These are phyloP conservation scores for Didymella sp. DNA, from an alignment of 2,329 filamentous ascomycete species.

Conservation along the genomic window DNA sequence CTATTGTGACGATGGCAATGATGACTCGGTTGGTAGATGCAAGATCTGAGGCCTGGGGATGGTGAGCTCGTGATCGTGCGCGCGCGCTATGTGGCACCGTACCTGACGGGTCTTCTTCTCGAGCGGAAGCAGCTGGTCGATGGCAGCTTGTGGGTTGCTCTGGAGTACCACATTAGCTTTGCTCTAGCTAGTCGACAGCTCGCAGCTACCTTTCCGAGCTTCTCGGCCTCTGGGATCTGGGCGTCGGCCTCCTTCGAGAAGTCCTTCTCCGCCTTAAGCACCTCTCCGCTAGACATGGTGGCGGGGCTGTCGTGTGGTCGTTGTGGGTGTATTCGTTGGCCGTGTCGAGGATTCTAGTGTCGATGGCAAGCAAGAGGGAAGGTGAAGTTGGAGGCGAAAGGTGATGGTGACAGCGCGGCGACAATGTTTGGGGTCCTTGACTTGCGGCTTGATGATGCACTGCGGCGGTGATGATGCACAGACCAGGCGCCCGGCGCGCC, in stretches of 20 bases:
- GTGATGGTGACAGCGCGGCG: constrained; percentile 17
- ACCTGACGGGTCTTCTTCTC: constrained; percentile 99
- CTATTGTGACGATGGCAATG: constrained; percentile 88
- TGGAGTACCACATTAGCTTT: constrained; percentile 45
- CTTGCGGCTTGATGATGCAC: constrained; percentile 23
- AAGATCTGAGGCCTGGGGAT: constrained; percentile 84
- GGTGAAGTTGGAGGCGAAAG: neutral
- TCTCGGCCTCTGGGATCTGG: constrained; percentile 87
- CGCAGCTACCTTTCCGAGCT: constrained; percentile 77
- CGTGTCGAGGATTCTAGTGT: neutral
- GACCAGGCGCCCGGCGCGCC: constrained; percentile 15
- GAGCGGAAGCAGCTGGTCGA: constrained; percentile 89
- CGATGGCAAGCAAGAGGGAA: neutral
- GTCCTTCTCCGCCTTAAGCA: constrained; percentile 96
- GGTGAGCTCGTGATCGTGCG: constrained; percentile 29
- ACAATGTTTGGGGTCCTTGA: constrained; percentile 19
- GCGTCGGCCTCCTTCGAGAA: constrained; percentile 95
- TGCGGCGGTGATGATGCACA: constrained; percentile 9
- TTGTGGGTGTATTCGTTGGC: neutral
- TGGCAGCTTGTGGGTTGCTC: constrained; percentile 81
- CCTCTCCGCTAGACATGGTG: constrained; percentile 78
- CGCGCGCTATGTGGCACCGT: constrained; percentile 27
- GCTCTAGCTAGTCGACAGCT: neutral
- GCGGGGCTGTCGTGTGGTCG: constrained; percentile 30
- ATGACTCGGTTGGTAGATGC: constrained; percentile 91